Base-by-base conservation (phyloP, 148 eudicot species). In the Polygonum maritimum region DNA sequence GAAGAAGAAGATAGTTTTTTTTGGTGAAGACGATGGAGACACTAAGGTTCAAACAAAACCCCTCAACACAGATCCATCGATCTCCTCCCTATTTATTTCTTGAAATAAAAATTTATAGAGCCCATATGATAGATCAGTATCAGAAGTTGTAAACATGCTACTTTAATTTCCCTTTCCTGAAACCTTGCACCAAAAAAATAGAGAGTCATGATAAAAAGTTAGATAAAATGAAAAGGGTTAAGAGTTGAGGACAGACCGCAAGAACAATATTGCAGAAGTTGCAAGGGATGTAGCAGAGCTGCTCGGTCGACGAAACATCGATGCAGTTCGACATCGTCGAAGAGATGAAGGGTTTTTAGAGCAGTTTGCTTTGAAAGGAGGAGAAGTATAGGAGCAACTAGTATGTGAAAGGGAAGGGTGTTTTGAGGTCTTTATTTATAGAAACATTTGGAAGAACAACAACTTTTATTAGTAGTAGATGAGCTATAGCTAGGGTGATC, bases 211-310 rank as follows among this genome's bases (percentile, higher is more conserved):
- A 35, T 38, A 16, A 36, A 36, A 36, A 69, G 1, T 9, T 2
- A 69, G 2, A 15, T 22, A 14, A 26, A 26, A 26, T 26, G 31
- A 26, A 26, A 26, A 26, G 31, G 31, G 31, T 26, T 26, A 26
- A 26, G 31, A 26, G 31, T 26, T 26, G 49, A 41, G 12, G 35
- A 74, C 62, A 74, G 21, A 74, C 76, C 57, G 76, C 76, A 35
- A 74, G 76, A 48, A 74, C 88, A 19, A 86, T 88, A 75, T 79
- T 86, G 93, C 98, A 93, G 79, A 91, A 93, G 80, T 85, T 93
- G 89, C 98, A 93, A 88, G 98, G 98, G 78, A 93, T 89, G 83
- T 93, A 93, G 85, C 96, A 91, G 71, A 93, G 89, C 78, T 93
- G 90, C 81, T 93, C 98, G 51, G 88, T 44, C 47, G 47, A 22